Evolutionary conservation across 192 early-diverging fungal genomes (phyloP).

Genomic region (Umbelopsis sp.): DNA sequence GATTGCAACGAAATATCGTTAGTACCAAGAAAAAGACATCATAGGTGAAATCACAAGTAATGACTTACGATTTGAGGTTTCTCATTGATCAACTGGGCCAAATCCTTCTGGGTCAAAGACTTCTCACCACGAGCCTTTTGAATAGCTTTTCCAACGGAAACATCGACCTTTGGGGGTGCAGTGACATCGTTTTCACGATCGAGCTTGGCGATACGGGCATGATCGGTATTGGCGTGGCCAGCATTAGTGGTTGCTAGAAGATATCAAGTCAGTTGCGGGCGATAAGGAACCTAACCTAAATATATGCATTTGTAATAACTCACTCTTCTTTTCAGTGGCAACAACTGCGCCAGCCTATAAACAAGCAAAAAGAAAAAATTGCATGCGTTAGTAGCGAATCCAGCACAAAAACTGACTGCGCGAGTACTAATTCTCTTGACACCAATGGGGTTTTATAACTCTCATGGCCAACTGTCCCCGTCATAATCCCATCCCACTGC

Average conservation of each 20-base stretch:
- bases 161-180: conserved; percentile 64
- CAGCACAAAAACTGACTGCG: neutral
- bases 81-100: conserved; percentile 89
- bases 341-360: conserved; percentile 60
- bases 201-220: conserved; percentile 80
- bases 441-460: neutral
- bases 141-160: conserved; percentile 81
- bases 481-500: neutral
- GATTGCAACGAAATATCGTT: neutral
- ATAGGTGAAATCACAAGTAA: neutral
- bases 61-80: conserved; percentile 77
- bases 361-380: neutral
- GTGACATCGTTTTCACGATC: conserved; percentile 88
- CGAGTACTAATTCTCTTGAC: neutral
- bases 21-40: neutral
- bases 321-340: conserved; percentile 76
- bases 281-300: neutral
- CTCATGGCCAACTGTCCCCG: neutral
- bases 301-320: neutral
- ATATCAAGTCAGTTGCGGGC: neutral
- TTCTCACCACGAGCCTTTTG: conserved; percentile 77
- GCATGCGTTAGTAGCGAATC: neutral
- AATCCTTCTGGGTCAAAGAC: conserved; percentile 85
- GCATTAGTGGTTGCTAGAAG: conserved; percentile 50
- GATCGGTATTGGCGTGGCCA: conserved; percentile 63